These are phyloP conservation scores for Fabrea salina DNA, from an alignment of 169 alveolate genomes.

Conservation along the genomic window DNA sequence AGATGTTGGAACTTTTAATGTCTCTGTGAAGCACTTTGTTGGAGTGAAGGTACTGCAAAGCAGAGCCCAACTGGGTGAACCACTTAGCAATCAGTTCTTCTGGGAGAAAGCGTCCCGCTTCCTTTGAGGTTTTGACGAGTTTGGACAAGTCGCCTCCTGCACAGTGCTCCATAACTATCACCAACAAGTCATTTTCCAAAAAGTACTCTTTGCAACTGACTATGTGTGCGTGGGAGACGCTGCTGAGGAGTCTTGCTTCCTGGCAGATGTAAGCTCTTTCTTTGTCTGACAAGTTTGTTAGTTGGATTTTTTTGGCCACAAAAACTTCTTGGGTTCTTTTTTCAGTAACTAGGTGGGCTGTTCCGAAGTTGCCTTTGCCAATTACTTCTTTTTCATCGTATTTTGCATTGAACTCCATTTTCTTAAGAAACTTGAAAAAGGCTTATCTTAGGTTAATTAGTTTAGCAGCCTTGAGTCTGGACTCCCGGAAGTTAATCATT, in stretches of 20 bases:
- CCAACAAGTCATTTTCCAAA: conserved; percentile 57
- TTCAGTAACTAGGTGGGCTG: conserved; percentile 3
- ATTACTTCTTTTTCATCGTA: conserved; percentile 22
- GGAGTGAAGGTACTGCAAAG: conserved; percentile 86
- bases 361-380: conserved; percentile 33
- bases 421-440: background rate
- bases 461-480: too few relatives aligned
- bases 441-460: too few relatives aligned
- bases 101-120: conserved; percentile 52
- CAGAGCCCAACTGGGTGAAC: conserved; percentile 84
- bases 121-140: background rate
- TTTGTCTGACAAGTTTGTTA: background rate
- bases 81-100: conserved; percentile 78
- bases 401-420: background rate
- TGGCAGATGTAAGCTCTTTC: background rate
- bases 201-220: conserved; percentile 37
- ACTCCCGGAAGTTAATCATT: too few relatives aligned
- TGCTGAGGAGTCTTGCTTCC: conserved; percentile 41
- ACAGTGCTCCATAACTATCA: conserved; percentile 89
- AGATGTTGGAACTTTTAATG: conserved; percentile 89
- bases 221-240: conserved; percentile 46
- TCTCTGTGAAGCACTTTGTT: conserved; percentile 90
- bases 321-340: background rate
- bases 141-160: conserved; percentile 89
- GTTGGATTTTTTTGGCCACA: conserved; percentile 15